Evolutionary conservation across 768 basidiomycete species (phyloP), one percentile per base, ranked within the genome.

Genomic region (Pulveroboletus sp.): DNA sequence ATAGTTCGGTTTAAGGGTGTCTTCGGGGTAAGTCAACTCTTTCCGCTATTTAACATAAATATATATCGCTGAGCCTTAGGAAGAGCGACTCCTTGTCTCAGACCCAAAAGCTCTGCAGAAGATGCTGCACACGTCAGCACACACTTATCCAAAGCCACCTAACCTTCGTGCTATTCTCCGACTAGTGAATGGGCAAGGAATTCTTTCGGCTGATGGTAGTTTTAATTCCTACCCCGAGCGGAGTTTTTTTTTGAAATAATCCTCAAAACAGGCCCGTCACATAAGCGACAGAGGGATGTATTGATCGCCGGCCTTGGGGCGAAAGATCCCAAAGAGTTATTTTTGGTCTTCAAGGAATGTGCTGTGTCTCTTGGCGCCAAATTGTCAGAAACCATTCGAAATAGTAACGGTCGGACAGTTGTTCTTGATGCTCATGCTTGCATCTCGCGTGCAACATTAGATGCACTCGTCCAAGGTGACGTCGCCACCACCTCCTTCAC

Each of bases 251-350:
- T 44, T 24, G 33, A 16, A 29, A 21, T 41, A 11, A 61, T n/a
- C 3, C 16, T 2, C 32, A 23, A 37, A 6, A n/a, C 24, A 65
- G 64, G 71, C 2, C 63, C 69, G 20, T 71, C 63, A 24, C 81
- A 82, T 50, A 77, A 66, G 56, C 71, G 80, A 45, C 80, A 82
- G 42, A 65, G 76, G 49, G 77, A 69, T 52, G 68, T 79, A 14
- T 73, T 80, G 73, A 64, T 77, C 37, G 78, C 80, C 2, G 80
- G 77, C 3, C 81, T 81, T 49, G 77, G 80, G 47, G 69, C 60
- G 11, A 72, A 74, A 3, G 77, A 80, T 49, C 70, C 72, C 17
- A 77, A 72, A 41, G 69, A 75, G 6, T 78, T 77, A 50, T 67
- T 80, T 5, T 70, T 74, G 16, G 69, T 81, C 37, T 81, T 81